Base-by-base conservation (phyloP, 2,329 filamentous ascomycete genomes). In the Aspergillus texensis region DNA sequence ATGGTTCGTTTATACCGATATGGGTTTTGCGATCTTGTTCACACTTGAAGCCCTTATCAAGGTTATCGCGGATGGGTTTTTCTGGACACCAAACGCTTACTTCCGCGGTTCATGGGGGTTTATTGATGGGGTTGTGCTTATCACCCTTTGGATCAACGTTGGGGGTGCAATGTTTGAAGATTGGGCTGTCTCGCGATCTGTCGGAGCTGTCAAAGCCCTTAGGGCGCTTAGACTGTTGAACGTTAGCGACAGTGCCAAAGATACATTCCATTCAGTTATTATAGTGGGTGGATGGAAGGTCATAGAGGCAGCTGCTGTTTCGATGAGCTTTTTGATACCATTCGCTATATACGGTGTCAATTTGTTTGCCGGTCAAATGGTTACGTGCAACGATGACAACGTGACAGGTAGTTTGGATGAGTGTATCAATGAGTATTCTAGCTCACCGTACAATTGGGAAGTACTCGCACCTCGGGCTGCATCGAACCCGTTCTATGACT, bases 41-140 rank as follows among this genome's bases (percentile, higher is more conserved):
- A 91, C 91, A 0, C 74, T 92, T 8, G 95, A 99, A 78, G 93
- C 94, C 0, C 73, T 89, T 6, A 94, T 99, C 80, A 99, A 99
- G 77, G 89, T 96, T 61, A 88, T 99, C 71, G 95, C 95, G 0
- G 95, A 99, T 79, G 95, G 95, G 9, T 91, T 97, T 71, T 91
- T 97, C 76, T 98, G 92, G 88, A 97, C 95, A 0, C 95, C 95
- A 0, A 97, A 99, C 78, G 96, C 96, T 3, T 99, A 97, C 75
- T 93, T 97, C 76, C 89, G 95, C 71, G 94, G 94, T 74, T 94
- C 94, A 0, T 99, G 95, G 95, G 96, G 95, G 8, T 89, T 97
- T 65, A 97, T 99, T 68, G 95, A 99, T 74, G 93, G 91, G 0
- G 79, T 98, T 52, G 95, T 99, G 68, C 83, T 99, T 58, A 82